Conservation (phyloP, 495 filamentous ascomycete genomes). For the Sphaerosporella brunnea region DNA sequence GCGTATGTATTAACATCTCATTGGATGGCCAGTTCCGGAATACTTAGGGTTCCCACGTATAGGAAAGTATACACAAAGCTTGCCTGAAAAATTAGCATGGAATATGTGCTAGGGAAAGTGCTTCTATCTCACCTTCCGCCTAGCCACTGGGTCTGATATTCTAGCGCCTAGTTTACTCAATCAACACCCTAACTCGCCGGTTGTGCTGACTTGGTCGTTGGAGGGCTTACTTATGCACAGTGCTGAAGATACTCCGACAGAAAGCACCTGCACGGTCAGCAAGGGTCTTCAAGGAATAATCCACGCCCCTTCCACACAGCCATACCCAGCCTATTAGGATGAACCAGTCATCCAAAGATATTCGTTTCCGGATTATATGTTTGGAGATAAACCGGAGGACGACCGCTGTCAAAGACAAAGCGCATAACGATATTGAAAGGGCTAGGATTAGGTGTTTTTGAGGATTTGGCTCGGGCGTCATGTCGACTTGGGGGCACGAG, state of each 20-base stretch:
- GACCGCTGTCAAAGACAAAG: conserved; percentile 8
- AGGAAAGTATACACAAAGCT: conserved; percentile 17
- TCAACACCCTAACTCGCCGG: too few relatives aligned
- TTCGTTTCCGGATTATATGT: conserved; percentile 43
- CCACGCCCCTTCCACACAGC: background rate
- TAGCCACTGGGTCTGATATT: background rate
- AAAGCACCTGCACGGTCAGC: conserved; percentile 1
- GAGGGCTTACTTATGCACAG: too few relatives aligned
- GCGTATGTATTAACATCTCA: conserved; percentile 8
- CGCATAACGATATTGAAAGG: background rate
- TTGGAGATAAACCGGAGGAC: conserved; percentile 14
- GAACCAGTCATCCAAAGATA: conserved; percentile 63
- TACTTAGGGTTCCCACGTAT: conserved; percentile 9
- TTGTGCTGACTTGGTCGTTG: too few relatives aligned
- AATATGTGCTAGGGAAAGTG: background rate
- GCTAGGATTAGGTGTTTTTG: background rate
- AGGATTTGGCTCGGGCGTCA: background rate
- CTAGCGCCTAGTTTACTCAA: background rate
- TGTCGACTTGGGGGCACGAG: background rate
- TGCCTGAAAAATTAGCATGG: conserved; percentile 3
- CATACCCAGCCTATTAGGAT: conserved; percentile 69
- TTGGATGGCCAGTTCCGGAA: background rate
- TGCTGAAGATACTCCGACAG: background rate
- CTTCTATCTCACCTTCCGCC: background rate
- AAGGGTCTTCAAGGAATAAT: background rate